Evolutionary conservation across 768 basidiomycete genomes (phyloP).

Genomic region (Russula dissimulans): DNA sequence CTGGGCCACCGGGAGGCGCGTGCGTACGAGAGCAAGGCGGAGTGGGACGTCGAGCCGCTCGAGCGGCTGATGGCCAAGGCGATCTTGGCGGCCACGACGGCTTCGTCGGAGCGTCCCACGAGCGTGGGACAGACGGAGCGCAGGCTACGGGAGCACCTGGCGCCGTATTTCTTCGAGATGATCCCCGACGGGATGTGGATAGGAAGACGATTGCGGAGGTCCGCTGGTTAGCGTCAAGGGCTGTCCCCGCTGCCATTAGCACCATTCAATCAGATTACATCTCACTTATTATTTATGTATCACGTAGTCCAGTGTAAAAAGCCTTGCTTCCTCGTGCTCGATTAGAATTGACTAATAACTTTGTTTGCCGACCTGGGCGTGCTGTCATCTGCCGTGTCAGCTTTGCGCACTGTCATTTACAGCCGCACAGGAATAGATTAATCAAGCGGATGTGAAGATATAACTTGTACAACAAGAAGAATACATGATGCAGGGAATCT

Average conservation of each 20-base stretch:
- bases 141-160: neutral
- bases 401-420: too few species aligned
- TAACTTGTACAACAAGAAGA: neutral
- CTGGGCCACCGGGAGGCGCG: neutral
- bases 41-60: constrained; percentile 17
- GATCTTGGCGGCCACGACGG: neutral
- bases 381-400: too few species aligned
- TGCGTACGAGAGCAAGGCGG: neutral
- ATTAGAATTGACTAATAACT: too few species aligned
- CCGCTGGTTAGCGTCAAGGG: neutral
- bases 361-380: too few species aligned
- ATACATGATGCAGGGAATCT: constrained; percentile 1
- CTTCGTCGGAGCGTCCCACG: too few species aligned
- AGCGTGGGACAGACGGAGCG: neutral
- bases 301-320: too few species aligned
- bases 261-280: too few species aligned
- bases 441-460: too few species aligned
- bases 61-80: constrained; percentile 13
- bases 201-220: constrained; percentile 6
- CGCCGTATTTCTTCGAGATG: constrained; percentile 3
- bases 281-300: too few species aligned
- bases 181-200: constrained; percentile 2
- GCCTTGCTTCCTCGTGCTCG: too few species aligned
- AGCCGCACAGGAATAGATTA: too few species aligned
- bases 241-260: too few species aligned